Evolutionary conservation across 2,329 filamentous ascomycete genomes (phyloP).

Genomic region (Calycina marina): DNA sequence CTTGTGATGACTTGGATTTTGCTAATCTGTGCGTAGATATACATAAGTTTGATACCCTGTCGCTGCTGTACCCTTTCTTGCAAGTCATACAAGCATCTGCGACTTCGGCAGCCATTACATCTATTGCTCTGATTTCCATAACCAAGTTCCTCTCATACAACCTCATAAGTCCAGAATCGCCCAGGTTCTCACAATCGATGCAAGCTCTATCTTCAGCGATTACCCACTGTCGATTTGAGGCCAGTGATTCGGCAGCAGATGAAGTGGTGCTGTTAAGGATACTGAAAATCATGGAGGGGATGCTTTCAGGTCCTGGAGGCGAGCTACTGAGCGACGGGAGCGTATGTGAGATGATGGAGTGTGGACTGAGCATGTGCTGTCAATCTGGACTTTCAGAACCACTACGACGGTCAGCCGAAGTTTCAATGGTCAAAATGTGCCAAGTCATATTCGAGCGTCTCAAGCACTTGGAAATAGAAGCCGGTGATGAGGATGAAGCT

Average conservation of each 20-base stretch:
- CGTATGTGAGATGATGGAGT: slow-evolving; percentile 99
- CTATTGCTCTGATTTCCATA: slow-evolving; percentile 80
- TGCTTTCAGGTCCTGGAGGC: slow-evolving; percentile 87
- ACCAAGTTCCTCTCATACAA: slow-evolving; percentile 96
- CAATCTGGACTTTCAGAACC: slow-evolving; percentile 85
- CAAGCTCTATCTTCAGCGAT: slow-evolving; percentile 88
- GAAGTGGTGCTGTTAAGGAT: slow-evolving; percentile 93
- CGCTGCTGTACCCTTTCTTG: slow-evolving; percentile 82
- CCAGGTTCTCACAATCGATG: slow-evolving; percentile 83
- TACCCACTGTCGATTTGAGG: slow-evolving; percentile 94
- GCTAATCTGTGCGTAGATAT: slow-evolving; percentile 45
- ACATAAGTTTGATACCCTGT: slow-evolving; percentile 72
- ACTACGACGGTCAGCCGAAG: slow-evolving; percentile 79
- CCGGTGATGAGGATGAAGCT: slow-evolving; percentile 49
- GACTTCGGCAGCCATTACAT: slow-evolving; percentile 91
- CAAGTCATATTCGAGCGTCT: slow-evolving; percentile 94
- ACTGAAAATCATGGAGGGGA: slow-evolving; percentile 93
- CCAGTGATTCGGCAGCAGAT: slow-evolving; percentile 85
- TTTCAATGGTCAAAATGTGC: slow-evolving; percentile 97
- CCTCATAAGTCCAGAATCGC: slow-evolving; percentile 70
- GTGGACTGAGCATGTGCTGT: slow-evolving; percentile 91
- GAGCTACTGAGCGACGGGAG: slow-evolving; percentile 94
- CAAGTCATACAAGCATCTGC: slow-evolving; percentile 95
- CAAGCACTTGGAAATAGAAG: slow-evolving; percentile 70
- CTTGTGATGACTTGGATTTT: slow-evolving; percentile 16